phyloP scores from a whole-genome alignment of 169 alveolate genomes.

The Hammondia hammondi region DNA sequence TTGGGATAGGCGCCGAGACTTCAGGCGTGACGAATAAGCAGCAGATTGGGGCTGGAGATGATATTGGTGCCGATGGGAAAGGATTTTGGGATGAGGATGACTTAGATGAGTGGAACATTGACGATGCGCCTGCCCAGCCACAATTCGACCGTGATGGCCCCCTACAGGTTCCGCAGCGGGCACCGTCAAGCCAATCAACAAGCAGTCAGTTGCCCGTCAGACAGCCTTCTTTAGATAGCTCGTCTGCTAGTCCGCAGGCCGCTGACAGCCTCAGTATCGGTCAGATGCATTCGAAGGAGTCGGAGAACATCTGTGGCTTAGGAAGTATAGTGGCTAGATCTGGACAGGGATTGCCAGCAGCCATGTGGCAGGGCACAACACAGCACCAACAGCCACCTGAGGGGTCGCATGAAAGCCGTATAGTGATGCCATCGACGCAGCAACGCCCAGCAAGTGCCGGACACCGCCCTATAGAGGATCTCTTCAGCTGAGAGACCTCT shows the following conservation, averaged over 20 bases:
- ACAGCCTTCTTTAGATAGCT: not conserved
- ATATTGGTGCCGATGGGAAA: not conserved
- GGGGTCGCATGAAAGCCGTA: not conserved
- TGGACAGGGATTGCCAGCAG: not conserved
- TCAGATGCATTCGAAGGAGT: not conserved
- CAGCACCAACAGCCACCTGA: not conserved
- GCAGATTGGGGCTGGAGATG: not conserved
- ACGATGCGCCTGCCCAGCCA: not conserved
- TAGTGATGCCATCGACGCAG: not conserved
- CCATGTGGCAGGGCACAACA: not conserved
- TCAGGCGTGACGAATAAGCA: not conserved
- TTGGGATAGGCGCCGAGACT: not conserved
- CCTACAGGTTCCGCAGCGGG: not conserved
- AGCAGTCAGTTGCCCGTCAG: not conserved
- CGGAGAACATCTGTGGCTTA: not conserved
- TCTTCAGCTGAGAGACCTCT: not conserved
- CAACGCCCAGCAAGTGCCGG: slow-evolving; percentile 4
- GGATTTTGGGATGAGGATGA: slow-evolving; percentile 36
- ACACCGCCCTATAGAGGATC: slow-evolving; percentile 18
- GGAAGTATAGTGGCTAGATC: not conserved
- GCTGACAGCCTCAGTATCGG: not conserved
- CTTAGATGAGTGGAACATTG: slow-evolving; percentile 17
- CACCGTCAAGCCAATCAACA: not conserved
- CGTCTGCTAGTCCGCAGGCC: not conserved
- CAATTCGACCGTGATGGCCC: not conserved